Percentiles rank a stretch among this genome's conserved stretches.
Evolutionary conservation across 441 rosid genomes (phyloP).

Genomic region (Croton laevigatus): DNA sequence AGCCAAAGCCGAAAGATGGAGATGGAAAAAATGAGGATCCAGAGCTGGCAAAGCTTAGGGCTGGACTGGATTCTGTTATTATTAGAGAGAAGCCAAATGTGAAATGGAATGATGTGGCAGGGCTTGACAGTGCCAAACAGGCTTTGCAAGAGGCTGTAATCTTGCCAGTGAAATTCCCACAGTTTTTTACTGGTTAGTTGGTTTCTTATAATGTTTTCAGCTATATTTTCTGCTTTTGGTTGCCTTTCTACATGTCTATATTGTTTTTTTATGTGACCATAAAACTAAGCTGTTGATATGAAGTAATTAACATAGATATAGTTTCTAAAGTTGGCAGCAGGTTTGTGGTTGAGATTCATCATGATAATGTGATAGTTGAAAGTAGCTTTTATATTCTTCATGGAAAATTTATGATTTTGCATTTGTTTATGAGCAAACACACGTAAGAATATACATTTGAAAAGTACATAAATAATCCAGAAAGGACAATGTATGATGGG

Average conservation of each 20-base stretch:
- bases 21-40: conserved; percentile 74
- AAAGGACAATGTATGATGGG: not conserved
- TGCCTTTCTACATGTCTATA: not conserved
- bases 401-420: not conserved
- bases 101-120: conserved; percentile 81
- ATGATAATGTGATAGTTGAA: not conserved
- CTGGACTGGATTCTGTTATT: conserved; percentile 81
- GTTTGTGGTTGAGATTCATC: not conserved
- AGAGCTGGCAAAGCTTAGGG: conserved; percentile 75
- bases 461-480: not conserved
- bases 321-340: not conserved
- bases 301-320: not conserved
- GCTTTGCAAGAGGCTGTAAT: conserved; percentile 93
- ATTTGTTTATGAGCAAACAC: not conserved
- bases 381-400: no score
- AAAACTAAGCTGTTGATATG: not conserved
- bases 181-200: conserved; percentile 78
- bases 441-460: not conserved
- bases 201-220: not conserved
- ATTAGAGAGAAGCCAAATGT: conserved; percentile 84
- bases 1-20: conserved; percentile 37
- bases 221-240: not conserved
- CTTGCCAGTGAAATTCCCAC: conserved; percentile 90
- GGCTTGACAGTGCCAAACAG: conserved; percentile 80
- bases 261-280: not conserved